phyloP scores from a whole-genome alignment of 805 yeast species.

The Candida multigemmis region DNA sequence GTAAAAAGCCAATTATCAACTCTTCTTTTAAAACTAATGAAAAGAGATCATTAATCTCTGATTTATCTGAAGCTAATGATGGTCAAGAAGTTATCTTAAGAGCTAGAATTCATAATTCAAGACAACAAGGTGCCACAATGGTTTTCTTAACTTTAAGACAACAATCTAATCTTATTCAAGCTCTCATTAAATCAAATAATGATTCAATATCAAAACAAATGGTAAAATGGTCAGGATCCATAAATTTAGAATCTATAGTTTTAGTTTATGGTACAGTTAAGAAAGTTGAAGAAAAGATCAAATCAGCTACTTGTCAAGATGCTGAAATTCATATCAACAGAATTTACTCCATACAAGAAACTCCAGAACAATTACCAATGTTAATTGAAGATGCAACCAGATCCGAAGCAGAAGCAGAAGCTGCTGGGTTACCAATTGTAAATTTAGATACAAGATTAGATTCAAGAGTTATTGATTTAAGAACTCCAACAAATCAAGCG shows the following conservation, averaged over 20 bases:
- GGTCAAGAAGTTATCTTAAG: constrained; percentile 78
- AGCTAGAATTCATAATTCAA: constrained; percentile 87
- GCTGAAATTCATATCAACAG: constrained; percentile 74
- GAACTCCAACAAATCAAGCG: constrained; percentile 97
- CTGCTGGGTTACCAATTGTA: constrained; percentile 84
- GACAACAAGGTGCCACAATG: constrained; percentile 96
- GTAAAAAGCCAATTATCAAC: constrained; percentile 81
- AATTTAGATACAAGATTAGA: constrained; percentile 95
- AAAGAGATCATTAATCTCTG: constrained; percentile 48
- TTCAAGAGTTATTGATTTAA: constrained; percentile 88
- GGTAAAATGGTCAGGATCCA: constrained; percentile 90
- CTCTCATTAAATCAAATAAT: constrained; percentile 67
- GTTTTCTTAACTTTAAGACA: constrained; percentile 88
- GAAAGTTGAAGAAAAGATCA: constrained; percentile 80
- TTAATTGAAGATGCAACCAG: constrained; percentile 95
- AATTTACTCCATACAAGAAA: constrained; percentile 70
- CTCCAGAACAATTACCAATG: constrained; percentile 90
- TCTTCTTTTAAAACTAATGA: constrained; percentile 61
- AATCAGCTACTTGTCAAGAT: constrained; percentile 86
- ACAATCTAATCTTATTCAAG: constrained; percentile 77
- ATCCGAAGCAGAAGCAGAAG: constrained; percentile 90
- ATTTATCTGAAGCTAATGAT: constrained; percentile 52
- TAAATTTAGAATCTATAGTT: constrained; percentile 86
- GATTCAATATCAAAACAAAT: constrained; percentile 81
- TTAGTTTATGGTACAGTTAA: constrained; percentile 78